Evolutionary conservation across 345 rosid genomes (phyloP).

Genomic region (Hypericum perforatum): DNA sequence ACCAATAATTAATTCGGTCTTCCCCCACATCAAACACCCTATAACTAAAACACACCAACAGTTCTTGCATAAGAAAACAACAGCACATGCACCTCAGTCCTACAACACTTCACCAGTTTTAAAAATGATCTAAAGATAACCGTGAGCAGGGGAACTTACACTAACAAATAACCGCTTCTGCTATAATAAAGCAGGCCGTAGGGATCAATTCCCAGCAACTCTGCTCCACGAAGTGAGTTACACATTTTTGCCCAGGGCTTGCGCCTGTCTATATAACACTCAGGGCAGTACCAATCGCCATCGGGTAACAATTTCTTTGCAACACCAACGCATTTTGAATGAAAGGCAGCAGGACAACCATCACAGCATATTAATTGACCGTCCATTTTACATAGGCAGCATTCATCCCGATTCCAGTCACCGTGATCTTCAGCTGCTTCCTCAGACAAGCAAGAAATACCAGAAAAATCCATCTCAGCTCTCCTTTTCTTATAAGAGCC

Average conservation of each 20-base stretch:
- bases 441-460: constrained; percentile 39
- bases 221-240: constrained; percentile 77
- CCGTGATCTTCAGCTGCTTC: constrained; percentile 41
- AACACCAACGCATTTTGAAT: constrained; percentile 90
- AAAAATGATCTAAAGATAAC: neutral
- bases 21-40: too few relatives aligned
- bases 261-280: constrained; percentile 57
- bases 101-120: too few relatives aligned
- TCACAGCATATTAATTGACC: constrained; percentile 92
- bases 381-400: constrained; percentile 95
- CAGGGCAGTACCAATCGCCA: constrained; percentile 98
- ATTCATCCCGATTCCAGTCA: constrained; percentile 88
- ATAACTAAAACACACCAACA: too few relatives aligned
- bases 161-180: constrained; percentile 79
- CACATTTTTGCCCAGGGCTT: constrained; percentile 45
- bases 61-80: too few relatives aligned
- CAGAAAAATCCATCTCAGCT: constrained; percentile 31
- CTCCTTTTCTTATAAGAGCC: constrained; percentile 51
- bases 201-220: constrained; percentile 68
- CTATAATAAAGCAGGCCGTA: constrained; percentile 60
- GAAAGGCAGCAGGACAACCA: constrained; percentile 99
- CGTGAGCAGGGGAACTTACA: constrained; percentile 52
- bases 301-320: constrained; percentile 73
- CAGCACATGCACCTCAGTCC: too few relatives aligned
- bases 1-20: too few relatives aligned